These are phyloP conservation scores for Balamuthia mandrillaris DNA, from an alignment of 208 protist species.

Conservation along the genomic window DNA sequence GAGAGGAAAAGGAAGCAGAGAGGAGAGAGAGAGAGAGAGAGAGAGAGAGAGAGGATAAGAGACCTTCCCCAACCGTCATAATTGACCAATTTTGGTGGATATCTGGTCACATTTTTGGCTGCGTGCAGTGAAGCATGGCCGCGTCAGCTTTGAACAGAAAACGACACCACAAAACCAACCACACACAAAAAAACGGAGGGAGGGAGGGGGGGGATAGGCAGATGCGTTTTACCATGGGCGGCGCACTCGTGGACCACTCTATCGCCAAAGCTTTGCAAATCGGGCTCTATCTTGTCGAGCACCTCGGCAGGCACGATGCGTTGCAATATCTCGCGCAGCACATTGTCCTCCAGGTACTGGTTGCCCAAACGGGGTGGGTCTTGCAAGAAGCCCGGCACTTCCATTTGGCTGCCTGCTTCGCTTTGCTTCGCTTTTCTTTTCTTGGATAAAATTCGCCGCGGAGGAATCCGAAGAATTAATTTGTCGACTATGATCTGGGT, in stretches of 20 bases:
- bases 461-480: too few species aligned
- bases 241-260: neutral
- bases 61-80: constrained; percentile 26
- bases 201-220: too few species aligned
- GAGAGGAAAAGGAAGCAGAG: neutral
- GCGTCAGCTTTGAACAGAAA: too few species aligned
- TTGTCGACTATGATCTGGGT: too few species aligned
- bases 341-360: constrained; percentile 25
- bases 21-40: neutral
- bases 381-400: constrained; percentile 40
- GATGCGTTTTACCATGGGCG: neutral
- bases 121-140: too few species aligned
- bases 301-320: neutral
- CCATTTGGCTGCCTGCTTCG: too few species aligned
- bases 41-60: neutral
- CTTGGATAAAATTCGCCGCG: too few species aligned
- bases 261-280: constrained; percentile 16
- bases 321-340: constrained; percentile 2
- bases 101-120: too few species aligned
- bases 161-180: too few species aligned
- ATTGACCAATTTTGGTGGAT: too few species aligned
- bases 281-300: neutral
- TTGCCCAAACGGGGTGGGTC: constrained; percentile 35
- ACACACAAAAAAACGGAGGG: too few species aligned
- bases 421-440: too few species aligned